These are phyloP conservation scores for Verticillium longisporum DNA, from an alignment of 2,329 filamentous ascomycete genomes.

Conservation along the genomic window DNA sequence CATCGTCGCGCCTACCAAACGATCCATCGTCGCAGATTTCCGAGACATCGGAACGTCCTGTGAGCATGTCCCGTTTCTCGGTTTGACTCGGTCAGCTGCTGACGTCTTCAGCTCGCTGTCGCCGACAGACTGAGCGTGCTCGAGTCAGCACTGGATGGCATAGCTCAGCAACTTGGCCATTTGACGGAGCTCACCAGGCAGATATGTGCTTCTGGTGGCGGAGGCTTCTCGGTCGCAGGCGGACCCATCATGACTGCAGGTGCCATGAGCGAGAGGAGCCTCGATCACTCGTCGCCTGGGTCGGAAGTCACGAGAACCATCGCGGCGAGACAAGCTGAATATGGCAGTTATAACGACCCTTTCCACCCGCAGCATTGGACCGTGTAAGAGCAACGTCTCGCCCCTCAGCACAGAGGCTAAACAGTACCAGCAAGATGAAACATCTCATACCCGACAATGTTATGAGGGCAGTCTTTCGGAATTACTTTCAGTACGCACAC, in stretches of 20 bases:
- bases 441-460: slow-evolving; percentile 1
- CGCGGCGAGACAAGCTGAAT: background rate
- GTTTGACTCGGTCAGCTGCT: background rate
- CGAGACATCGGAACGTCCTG: background rate
- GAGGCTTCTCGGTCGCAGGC: background rate
- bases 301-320: background rate
- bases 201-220: background rate
- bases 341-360: background rate
- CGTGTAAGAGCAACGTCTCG: background rate
- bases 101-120: background rate
- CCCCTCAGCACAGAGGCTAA: background rate
- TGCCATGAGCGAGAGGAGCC: background rate
- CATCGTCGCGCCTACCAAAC: background rate
- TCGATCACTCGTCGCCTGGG: background rate
- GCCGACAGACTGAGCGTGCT: background rate
- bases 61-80: background rate
- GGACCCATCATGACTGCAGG: background rate
- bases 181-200: background rate
- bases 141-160: background rate
- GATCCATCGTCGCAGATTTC: background rate
- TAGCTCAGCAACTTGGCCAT: background rate
- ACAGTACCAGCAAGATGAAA: background rate
- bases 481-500: slow-evolving; percentile 25
- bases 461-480: slow-evolving; percentile 12
- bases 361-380: background rate